Percentiles rank a stretch among this genome's conserved stretches.
Evolutionary conservation across 768 basidiomycete genomes (phyloP).

Genomic region (Hypsizygus marmoreus): DNA sequence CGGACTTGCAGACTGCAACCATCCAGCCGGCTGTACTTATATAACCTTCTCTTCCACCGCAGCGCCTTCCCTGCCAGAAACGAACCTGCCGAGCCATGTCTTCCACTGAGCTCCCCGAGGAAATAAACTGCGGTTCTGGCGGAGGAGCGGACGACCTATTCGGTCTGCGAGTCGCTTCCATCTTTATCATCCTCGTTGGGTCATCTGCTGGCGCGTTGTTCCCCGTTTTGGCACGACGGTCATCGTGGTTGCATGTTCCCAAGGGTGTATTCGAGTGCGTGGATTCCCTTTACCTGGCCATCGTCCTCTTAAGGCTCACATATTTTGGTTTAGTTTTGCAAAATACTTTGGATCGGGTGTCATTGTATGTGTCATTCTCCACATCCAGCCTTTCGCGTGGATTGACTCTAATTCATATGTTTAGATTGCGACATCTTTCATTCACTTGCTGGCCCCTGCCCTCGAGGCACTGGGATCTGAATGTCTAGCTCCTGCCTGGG

Average conservation of each 20-base stretch:
- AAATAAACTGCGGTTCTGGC: conserved; percentile 50
- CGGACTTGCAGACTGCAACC: background rate
- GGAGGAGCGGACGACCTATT: conserved; percentile 51
- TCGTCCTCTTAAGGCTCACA: background rate
- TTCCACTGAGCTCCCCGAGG: conserved; percentile 14
- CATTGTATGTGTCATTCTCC: conserved; percentile 52
- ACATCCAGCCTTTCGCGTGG: conserved; percentile 5
- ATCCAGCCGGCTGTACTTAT: conserved; percentile 10
- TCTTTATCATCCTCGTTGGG: conserved; percentile 72
- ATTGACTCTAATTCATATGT: conserved; percentile 6
- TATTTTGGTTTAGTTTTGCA: conserved; percentile 70
- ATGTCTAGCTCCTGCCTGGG: conserved; percentile 76
- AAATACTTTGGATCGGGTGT: conserved; percentile 93
- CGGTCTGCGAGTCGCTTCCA: conserved; percentile 64
- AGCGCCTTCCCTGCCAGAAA: conserved; percentile 14
- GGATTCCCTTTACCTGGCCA: background rate
- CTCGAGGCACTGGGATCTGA: conserved; percentile 66
- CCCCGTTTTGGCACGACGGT: conserved; percentile 63
- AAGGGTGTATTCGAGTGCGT: conserved; percentile 69
- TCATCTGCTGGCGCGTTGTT: conserved; percentile 67
- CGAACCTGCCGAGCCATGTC: too few relatives aligned
- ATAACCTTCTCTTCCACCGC: conserved; percentile 5
- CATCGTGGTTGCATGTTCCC: conserved; percentile 57
- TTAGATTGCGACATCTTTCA: conserved; percentile 88
- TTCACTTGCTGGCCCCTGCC: conserved; percentile 79